A percentile compares a stretch with the other conserved stretches of the same genome.
Conservation (phyloP, 2,329 filamentous ascomycete genomes). For the Emericellopsis atlantica region DNA sequence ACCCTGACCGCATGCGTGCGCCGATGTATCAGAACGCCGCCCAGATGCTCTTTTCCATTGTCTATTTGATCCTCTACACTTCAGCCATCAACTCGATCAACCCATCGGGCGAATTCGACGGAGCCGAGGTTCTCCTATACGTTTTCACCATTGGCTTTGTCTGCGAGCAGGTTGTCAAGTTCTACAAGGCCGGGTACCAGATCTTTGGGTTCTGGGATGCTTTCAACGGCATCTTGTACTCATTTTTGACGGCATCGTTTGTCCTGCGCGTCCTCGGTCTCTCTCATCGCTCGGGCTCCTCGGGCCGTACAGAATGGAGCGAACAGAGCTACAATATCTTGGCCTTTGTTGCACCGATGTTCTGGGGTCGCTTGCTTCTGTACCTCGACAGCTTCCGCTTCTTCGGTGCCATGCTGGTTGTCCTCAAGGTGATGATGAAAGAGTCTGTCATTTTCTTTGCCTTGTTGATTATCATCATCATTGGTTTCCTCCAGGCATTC, state of each 20-base stretch:
- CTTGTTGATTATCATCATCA: slow-evolving; percentile 67
- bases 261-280: slow-evolving; percentile 69
- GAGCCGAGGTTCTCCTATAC: slow-evolving; percentile 75
- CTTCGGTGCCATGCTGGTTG: slow-evolving; percentile 96
- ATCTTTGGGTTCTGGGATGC: slow-evolving; percentile 97
- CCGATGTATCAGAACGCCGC: slow-evolving; percentile 87
- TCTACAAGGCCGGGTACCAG: slow-evolving; percentile 86
- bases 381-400: slow-evolving; percentile 92
- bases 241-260: slow-evolving; percentile 66
- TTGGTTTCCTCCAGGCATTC: slow-evolving; percentile 88
- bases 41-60: slow-evolving; percentile 71
- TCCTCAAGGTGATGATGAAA: slow-evolving; percentile 91
- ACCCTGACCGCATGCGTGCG: slow-evolving; percentile 88
- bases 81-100: slow-evolving; percentile 92
- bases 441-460: slow-evolving; percentile 95
- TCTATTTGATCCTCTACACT: slow-evolving; percentile 80
- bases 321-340: slow-evolving; percentile 85
- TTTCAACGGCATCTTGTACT: slow-evolving; percentile 79
- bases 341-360: slow-evolving; percentile 88
- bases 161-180: slow-evolving; percentile 74
- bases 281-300: slow-evolving; percentile 35
- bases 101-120: slow-evolving; percentile 66
- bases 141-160: slow-evolving; percentile 86
- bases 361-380: slow-evolving; percentile 84
- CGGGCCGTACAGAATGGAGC: slow-evolving; percentile 51